Conservation (phyloP, 345 rosid genomes). For the Populus alba region DNA sequence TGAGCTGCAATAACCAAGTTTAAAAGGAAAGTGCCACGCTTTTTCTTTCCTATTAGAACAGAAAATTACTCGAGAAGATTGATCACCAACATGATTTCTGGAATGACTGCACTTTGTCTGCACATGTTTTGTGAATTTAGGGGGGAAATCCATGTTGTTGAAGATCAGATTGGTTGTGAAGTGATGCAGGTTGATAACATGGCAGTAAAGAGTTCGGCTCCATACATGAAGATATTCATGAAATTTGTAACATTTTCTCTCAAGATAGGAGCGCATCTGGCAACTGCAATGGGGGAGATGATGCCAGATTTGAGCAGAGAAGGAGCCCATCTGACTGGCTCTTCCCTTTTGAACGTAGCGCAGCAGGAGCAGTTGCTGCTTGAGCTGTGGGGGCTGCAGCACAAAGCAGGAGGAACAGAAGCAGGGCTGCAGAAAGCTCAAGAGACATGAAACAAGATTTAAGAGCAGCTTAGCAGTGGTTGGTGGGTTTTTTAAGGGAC, state of each 20-base stretch:
- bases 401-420: constrained; percentile 45
- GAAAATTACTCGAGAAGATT: constrained; percentile 85
- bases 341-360: constrained; percentile 59
- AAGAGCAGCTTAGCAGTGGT: constrained; percentile 89
- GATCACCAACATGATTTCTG: constrained; percentile 68
- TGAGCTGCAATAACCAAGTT: constrained; percentile 29
- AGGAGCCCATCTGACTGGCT: constrained; percentile 64
- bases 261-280: constrained; percentile 91
- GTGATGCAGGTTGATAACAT: constrained; percentile 85
- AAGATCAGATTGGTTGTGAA: constrained; percentile 83
- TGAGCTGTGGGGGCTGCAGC: constrained; percentile 65
- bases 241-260: constrained; percentile 77
- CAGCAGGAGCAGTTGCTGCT: constrained; percentile 74
- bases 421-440: constrained; percentile 26
- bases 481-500: constrained; percentile 75
- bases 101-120: constrained; percentile 76
- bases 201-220: constrained; percentile 69
- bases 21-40: constrained; percentile 79
- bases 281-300: constrained; percentile 85
- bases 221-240: constrained; percentile 85
- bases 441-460: constrained; percentile 62
- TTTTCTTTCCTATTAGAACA: constrained; percentile 76
- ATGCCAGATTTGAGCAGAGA: constrained; percentile 92
- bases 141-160: constrained; percentile 87
- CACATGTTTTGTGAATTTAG: constrained; percentile 91